Conservation (phyloP, 805 yeast genomes). For the Pichia ethanolica region DNA sequence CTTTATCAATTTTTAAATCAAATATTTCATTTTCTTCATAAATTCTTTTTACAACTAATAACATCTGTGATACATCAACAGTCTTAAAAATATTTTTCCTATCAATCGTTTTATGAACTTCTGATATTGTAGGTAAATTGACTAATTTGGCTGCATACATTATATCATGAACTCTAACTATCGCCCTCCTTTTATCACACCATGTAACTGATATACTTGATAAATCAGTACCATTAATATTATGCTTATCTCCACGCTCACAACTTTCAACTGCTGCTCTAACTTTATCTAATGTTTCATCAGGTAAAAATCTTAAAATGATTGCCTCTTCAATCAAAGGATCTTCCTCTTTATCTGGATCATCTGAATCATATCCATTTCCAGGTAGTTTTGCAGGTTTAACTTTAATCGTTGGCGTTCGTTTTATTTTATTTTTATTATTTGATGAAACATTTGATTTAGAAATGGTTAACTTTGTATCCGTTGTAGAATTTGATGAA, state of each 20-base stretch:
- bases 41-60: constrained; percentile 58
- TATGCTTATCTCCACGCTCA: constrained; percentile 6
- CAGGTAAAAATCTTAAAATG: constrained; percentile 60
- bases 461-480: constrained; percentile 20
- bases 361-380: constrained; percentile 95
- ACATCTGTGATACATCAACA: constrained; percentile 77
- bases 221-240: constrained; percentile 36
- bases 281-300: constrained; percentile 66
- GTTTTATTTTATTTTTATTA: neutral
- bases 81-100: constrained; percentile 82
- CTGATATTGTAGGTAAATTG: constrained; percentile 85
- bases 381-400: constrained; percentile 72
- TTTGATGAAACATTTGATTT: constrained; percentile 1
- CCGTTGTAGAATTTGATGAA: neutral
- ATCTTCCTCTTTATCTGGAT: constrained; percentile 92
- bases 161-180: constrained; percentile 60
- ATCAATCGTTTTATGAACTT: constrained; percentile 83
- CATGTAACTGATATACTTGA: constrained; percentile 69
- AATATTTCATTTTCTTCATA: constrained; percentile 38
- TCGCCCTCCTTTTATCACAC: constrained; percentile 75
- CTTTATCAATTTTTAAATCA: constrained; percentile 35
- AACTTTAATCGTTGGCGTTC: constrained; percentile 41
- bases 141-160: constrained; percentile 77
- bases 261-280: constrained; percentile 69
- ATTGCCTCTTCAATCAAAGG: constrained; percentile 87